A percentile compares a stretch with the other conserved stretches of the same genome.
These are phyloP conservation scores for Psilocybe cubensis DNA, from an alignment of 768 basidiomycete species.

Conservation along the genomic window DNA sequence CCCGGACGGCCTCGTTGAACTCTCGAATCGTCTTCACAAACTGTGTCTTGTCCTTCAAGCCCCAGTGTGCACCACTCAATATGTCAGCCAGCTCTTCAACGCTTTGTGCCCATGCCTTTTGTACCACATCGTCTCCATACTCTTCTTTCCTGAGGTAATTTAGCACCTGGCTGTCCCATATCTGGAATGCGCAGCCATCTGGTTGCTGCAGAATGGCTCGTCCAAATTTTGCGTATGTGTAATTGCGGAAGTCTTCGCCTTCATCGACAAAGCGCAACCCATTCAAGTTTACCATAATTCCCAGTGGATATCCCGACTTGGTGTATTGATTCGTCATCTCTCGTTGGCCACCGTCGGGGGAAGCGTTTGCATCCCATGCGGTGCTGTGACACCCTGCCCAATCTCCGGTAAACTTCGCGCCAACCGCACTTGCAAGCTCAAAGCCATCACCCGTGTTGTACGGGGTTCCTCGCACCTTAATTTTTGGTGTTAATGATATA, in stretches of 20 bases:
- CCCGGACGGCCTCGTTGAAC: slow-evolving; percentile 49
- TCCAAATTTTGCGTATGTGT: slow-evolving; percentile 74
- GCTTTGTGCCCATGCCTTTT: slow-evolving; percentile 51
- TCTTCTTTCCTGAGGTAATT: slow-evolving; percentile 60
- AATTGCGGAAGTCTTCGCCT: slow-evolving; percentile 73
- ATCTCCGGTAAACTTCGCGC: slow-evolving; percentile 64
- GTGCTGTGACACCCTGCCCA: slow-evolving; percentile 75
- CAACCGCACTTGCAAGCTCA: slow-evolving; percentile 48
- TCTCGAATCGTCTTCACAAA: slow-evolving; percentile 50
- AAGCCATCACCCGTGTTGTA: slow-evolving; percentile 74
- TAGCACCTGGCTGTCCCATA: slow-evolving; percentile 57
- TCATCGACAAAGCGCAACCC: slow-evolving; percentile 73
- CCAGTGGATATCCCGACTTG: slow-evolving; percentile 74
- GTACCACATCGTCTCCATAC: slow-evolving; percentile 64
- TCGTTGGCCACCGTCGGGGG: slow-evolving; percentile 53
- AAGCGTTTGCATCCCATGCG: slow-evolving; percentile 70
- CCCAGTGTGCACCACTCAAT: slow-evolving; percentile 39
- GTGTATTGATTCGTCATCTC: slow-evolving; percentile 70
- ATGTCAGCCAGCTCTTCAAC: slow-evolving; percentile 54
- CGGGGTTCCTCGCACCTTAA: slow-evolving; percentile 69
- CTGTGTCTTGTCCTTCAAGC: slow-evolving; percentile 43
- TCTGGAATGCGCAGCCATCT: slow-evolving; percentile 63
- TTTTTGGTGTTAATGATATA: not conserved
- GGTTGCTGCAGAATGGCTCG: slow-evolving; percentile 61
- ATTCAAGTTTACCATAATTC: slow-evolving; percentile 64